Conservation (phyloP, 192 early-diverging fungal species). For the Lobulomyces angularis region DNA sequence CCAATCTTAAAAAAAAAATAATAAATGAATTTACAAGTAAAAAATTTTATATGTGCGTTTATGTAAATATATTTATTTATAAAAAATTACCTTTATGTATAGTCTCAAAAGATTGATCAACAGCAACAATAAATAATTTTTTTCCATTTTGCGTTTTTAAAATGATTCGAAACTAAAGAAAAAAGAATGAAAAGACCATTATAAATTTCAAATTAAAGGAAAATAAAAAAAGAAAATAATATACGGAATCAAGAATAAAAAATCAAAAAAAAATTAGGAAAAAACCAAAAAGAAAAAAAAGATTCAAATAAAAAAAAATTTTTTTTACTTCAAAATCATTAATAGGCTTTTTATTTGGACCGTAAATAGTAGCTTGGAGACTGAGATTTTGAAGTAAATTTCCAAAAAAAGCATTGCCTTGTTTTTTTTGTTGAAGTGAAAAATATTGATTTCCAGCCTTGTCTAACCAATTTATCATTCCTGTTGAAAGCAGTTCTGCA, state of each 20-base stretch:
- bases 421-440: conserved; percentile 29
- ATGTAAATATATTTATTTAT: too few species aligned
- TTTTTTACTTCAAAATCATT: neutral
- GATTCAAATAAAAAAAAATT: too few species aligned
- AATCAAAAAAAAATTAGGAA: neutral
- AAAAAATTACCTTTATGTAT: conserved; percentile 25
- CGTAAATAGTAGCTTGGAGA: neutral
- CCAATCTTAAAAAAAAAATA: conserved; percentile 32
- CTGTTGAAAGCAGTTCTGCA: conserved; percentile 9
- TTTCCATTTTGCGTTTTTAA: conserved; percentile 16
- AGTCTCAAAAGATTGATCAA: conserved; percentile 37
- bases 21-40: too few species aligned
- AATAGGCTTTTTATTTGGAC: neutral
- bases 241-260: neutral
- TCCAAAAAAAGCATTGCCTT: conserved; percentile 12
- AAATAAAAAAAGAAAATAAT: neutral
- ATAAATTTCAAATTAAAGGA: conserved; percentile 16
- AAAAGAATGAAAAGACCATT: conserved; percentile 23
- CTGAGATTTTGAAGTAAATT: conserved; percentile 2
- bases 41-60: too few species aligned
- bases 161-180: conserved; percentile 36
- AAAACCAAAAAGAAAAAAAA: conserved; percentile 3
- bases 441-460: conserved; percentile 42
- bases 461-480: conserved; percentile 18
- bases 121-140: conserved; percentile 28